phyloP scores from a whole-genome alignment of 2,329 filamentous ascomycete species.

The Pleomassaria siparia region DNA sequence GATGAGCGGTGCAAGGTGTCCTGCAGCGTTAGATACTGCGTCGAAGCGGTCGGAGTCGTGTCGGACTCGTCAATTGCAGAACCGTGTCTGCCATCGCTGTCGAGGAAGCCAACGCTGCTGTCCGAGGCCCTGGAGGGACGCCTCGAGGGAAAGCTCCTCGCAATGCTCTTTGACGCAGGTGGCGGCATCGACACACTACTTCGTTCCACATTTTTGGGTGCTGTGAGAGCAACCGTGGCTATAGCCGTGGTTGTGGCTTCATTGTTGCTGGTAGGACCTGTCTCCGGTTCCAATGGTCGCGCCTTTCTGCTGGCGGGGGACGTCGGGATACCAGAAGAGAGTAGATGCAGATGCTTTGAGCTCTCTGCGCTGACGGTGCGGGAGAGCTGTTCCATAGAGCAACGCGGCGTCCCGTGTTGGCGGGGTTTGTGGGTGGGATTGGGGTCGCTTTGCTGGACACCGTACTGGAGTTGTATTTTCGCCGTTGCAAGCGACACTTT shows the following conservation, averaged over 20 bases:
- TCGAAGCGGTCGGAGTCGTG: constrained; percentile 39
- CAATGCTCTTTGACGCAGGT: constrained; percentile 48
- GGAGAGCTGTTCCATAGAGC: constrained; percentile 35
- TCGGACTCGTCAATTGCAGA: constrained; percentile 54
- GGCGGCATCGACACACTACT: constrained; percentile 67
- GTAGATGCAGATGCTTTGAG: constrained; percentile 44
- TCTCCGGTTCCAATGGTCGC: constrained; percentile 61
- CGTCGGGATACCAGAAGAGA: constrained; percentile 46
- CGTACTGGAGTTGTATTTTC: constrained; percentile 1
- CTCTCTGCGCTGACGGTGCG: constrained; percentile 43
- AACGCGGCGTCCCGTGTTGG: neutral
- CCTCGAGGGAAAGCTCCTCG: constrained; percentile 46
- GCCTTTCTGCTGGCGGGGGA: constrained; percentile 54
- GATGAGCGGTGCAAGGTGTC: constrained; percentile 52
- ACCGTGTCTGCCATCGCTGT: constrained; percentile 35
- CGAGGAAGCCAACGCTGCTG: constrained; percentile 43
- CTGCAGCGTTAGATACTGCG: constrained; percentile 42
- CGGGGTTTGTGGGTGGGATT: neutral
- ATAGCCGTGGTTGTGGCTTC: neutral
- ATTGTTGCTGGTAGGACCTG: constrained; percentile 37
- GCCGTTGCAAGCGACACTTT: neutral
- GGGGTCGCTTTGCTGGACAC: too few relatives aligned
- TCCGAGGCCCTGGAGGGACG: constrained; percentile 47
- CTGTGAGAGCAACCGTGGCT: constrained; percentile 15
- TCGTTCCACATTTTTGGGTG: constrained; percentile 54